Percentiles rank a stretch among this genome's conserved stretches.
These are phyloP conservation scores for Trebouxia gelatinosa DNA, from an alignment of 163 green algal species.

Conservation along the genomic window DNA sequence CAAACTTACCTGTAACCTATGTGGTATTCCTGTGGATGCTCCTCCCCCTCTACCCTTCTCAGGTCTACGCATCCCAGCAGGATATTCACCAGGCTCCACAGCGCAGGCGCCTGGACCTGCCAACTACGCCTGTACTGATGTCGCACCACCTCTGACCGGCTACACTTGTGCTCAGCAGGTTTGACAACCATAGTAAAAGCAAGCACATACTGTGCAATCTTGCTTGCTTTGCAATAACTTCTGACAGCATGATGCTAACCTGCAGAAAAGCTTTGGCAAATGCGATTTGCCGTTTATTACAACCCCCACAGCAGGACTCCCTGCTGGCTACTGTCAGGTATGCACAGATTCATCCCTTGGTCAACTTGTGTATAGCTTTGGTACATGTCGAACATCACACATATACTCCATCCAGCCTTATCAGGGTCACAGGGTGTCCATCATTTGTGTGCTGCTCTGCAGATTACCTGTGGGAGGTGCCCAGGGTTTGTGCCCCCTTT, in stretches of 20 bases:
- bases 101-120: neutral
- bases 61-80: no score
- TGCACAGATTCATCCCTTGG: no score
- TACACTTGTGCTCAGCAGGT: constrained; percentile 18
- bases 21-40: neutral
- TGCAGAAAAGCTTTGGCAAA: constrained; percentile 25
- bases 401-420: no score
- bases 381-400: no score
- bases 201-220: no score
- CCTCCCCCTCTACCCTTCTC: constrained; percentile 2
- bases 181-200: neutral
- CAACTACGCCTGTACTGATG: constrained; percentile 12
- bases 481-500: neutral
- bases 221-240: no score
- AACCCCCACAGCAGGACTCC: neutral
- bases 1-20: constrained; percentile 19
- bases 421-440: no score
- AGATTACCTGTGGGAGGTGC: constrained; percentile 21
- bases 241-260: no score
- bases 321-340: constrained; percentile 21
- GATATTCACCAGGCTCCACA: neutral
- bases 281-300: constrained; percentile 8
- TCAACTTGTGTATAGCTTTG: no score
- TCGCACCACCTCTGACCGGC: neutral
- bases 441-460: neutral